Conservation (phyloP, 116 monocot species). For the Papilionanthe hybrid region DNA sequence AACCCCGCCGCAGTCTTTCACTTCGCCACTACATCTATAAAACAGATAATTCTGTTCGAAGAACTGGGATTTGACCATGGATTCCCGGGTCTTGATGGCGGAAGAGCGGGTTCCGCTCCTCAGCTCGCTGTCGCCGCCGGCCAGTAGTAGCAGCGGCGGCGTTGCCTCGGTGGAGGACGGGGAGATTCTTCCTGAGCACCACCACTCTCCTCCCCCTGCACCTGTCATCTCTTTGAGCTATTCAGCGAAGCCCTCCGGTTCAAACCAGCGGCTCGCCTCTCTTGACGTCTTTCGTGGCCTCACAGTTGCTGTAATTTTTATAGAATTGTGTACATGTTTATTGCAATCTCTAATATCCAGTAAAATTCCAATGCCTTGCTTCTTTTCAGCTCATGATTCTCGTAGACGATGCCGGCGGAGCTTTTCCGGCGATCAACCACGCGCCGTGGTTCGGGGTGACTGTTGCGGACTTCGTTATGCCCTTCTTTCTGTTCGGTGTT, state of each 20-base stretch:
- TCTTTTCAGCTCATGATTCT: conserved; percentile 79
- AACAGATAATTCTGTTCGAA: too few species aligned
- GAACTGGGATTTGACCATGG: conserved; percentile 4
- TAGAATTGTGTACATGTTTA: not conserved
- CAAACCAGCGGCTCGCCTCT: conserved; percentile 53
- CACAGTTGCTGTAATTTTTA: conserved; percentile 58
- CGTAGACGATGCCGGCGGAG: conserved; percentile 86
- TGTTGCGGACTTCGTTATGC: conserved; percentile 93
- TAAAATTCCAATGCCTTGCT: conserved; percentile 6
- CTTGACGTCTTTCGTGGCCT: conserved; percentile 98
- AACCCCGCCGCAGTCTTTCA: too few species aligned
- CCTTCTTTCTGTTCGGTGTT: conserved; percentile 83
- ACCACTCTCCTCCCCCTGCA: conserved; percentile 3
- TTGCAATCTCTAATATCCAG: not conserved
- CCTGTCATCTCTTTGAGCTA: conserved; percentile 1
- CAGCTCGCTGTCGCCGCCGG: conserved; percentile 4
- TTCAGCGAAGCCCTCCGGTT: conserved; percentile 1
- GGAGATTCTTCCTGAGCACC: conserved; percentile 50
- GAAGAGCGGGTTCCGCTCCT: conserved; percentile 41
- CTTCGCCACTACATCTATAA: too few species aligned
- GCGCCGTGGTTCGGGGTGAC: conserved; percentile 93
- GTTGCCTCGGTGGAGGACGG: conserved; percentile 3
- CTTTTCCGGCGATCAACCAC: conserved; percentile 80
- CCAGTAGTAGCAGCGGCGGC: not conserved
- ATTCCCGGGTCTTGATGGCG: conserved; percentile 14